phyloP scores from a whole-genome alignment of 441 rosid species.

The Bruguiera hainesii region DNA sequence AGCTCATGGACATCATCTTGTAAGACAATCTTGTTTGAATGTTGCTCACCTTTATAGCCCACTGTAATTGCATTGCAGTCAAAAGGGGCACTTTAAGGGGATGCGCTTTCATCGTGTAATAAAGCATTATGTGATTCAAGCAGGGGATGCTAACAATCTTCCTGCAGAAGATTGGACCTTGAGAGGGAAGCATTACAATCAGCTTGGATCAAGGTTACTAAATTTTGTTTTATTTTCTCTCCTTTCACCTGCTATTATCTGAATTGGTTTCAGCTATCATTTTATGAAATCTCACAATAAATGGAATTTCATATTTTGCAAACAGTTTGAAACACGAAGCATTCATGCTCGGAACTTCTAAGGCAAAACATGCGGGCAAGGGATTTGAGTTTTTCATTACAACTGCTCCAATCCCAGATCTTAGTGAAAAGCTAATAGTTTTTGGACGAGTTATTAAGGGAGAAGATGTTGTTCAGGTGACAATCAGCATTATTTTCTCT shows the following conservation, averaged over 20 bases:
- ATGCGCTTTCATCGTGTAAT: constrained; percentile 75
- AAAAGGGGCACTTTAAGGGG: constrained; percentile 74
- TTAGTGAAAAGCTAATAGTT: constrained; percentile 63
- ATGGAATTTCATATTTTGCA: constrained; percentile 8
- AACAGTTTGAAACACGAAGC: constrained; percentile 86
- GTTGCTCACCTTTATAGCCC: neutral
- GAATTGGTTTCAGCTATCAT: neutral
- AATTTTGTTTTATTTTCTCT: neutral
- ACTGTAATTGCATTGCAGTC: constrained; percentile 44
- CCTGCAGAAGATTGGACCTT: constrained; percentile 75
- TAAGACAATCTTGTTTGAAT: neutral
- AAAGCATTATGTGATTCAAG: constrained; percentile 82
- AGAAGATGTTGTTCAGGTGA: constrained; percentile 92
- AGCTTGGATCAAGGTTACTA: constrained; percentile 52
- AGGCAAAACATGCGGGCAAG: constrained; percentile 51
- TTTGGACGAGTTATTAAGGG: constrained; percentile 86
- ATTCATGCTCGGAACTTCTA: constrained; percentile 85
- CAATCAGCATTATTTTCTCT: neutral
- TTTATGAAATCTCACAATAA: constrained; percentile 1
- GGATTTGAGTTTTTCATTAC: constrained; percentile 75
- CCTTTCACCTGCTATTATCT: neutral
- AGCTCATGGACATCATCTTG: neutral
- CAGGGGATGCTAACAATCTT: constrained; percentile 51
- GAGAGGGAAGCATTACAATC: constrained; percentile 63
- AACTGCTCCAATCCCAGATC: constrained; percentile 87